Base-by-base conservation (phyloP, 2,329 filamentous ascomycete genomes). In the Fusarium clavum region DNA sequence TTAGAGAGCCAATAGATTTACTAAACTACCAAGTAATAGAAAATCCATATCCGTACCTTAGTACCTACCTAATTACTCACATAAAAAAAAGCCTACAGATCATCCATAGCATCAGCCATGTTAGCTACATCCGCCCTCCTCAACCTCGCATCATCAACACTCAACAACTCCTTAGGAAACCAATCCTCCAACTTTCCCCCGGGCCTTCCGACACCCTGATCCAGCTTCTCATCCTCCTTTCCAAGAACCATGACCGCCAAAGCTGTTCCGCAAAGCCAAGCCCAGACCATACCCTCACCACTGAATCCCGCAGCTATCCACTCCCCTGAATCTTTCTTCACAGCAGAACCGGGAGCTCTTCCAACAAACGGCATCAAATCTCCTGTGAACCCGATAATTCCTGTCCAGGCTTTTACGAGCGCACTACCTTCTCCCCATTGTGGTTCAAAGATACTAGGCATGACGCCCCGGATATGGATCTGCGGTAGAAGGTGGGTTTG, bases 211-310 rank as follows among this genome's bases (percentile, higher is more conserved):
- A 76, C 69, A 1, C 64, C 73, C 10, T 66, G 66, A 2, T 69
- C 65, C 29, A 81, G 40, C 5, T 77, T 66, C 4, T 78, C 76
- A 1, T 75, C 62, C 18, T 82, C 79, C 34, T 73, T 79, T 1
- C 81, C 82, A 1, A 81, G 69, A 11, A 87, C 74, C 83, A 85
- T 85, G 5, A 83, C 66, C 1, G 78, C 85, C 54, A 85, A 44
- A 1, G 84, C 85, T 13, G 79, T 81, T 1, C 85, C 85, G 46
- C 81, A 84, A 16, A 86, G 79, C 85, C 85, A 87, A 5, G 84
- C 82, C 79, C 82, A 85, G 4, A 83, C 83, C 84, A 87, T 87
- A 6, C 86, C 86, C 45, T 87, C 83, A 16, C 85, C 85, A 45
- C 78, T 81, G 70, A 83, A 87, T 2, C 84, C 86, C 1, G 83